Conservation (phyloP, 352 stramenopile genomes). For the Globisporangium camurandrum region DNA sequence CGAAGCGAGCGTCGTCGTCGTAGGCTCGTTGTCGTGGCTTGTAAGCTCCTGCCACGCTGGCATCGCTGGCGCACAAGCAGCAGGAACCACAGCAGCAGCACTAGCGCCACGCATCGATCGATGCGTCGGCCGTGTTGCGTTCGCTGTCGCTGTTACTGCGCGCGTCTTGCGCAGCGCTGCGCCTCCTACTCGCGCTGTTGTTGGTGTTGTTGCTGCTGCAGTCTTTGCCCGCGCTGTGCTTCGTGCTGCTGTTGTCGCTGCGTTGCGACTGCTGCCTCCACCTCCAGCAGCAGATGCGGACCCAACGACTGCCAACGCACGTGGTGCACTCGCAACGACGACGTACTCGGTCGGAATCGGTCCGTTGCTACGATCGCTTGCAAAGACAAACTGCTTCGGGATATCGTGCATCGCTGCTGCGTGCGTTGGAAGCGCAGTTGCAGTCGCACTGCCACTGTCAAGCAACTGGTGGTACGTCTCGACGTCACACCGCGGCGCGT, state of each 20-base stretch:
- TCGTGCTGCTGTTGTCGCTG: not conserved
- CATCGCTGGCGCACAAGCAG: not conserved
- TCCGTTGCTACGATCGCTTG: slow-evolving; percentile 5
- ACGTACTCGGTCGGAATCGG: slow-evolving; percentile 60
- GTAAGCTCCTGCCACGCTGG: not conserved
- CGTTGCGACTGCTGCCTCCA: not conserved
- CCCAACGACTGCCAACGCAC: not conserved
- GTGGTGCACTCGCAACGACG: not conserved
- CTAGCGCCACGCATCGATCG: not conserved
- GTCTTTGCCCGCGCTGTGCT: slow-evolving; percentile 1
- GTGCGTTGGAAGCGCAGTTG: not conserved
- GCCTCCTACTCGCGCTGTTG: not conserved
- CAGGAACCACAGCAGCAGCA: no score
- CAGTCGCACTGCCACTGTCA: not conserved
- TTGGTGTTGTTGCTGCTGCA: not conserved
- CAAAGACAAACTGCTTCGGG: slow-evolving; percentile 63
- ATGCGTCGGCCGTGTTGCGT: slow-evolving; percentile 1
- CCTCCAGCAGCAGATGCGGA: not conserved
- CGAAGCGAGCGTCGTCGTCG: not conserved
- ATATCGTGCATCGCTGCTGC: slow-evolving; percentile 32
- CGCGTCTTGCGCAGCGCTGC: no score
- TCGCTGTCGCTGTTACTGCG: not conserved
- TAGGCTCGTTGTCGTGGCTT: not conserved
- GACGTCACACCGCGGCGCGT: slow-evolving; percentile 30
- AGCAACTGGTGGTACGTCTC: not conserved